Base-by-base conservation (phyloP, 2,329 filamentous ascomycete species). In the Fusarium sp. region DNA sequence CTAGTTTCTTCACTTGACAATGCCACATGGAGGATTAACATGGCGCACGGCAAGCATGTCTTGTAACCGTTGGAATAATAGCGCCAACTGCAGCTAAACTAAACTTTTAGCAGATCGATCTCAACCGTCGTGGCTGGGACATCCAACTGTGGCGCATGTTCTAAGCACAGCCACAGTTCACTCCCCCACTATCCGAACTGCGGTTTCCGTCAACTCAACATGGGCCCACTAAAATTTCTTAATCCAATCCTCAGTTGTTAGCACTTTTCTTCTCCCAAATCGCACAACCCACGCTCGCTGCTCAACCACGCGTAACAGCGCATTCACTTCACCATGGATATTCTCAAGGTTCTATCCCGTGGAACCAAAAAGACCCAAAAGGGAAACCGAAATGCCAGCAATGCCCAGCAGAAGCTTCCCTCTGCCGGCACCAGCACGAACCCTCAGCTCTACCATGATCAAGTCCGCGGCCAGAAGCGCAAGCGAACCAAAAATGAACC, bases 301-400 rank as follows among this genome's bases (percentile, higher is more conserved):
- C 47, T 45, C 50, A 49, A 38, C 38, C 44, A 61, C 53, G 45
- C 42, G 40, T 40, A 47, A 45, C 36, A 58, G 55, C 26, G 51
- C 23, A 40, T 21, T 15, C 7, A 12, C 19, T 20, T 56, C 50
- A 28, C 45, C 30, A 92, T 92, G 90, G 90, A 94, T 78, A 88
- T 93, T 54, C 82, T 93, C 74, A 92, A 89, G 73, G 81, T 94
- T 30, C 81, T 94, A 60, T 92, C 91, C 34, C 85, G 91, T 49
- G 90, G 90, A 57, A 88, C 88, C 4, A 92, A 91, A 64, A 83
- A 83, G 72, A 80, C 83, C 15, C 74, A 81, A 7, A 83, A 80
- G 57, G 71, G 74, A 19, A 63, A 77, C 39, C 71, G 69, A 24
- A 54, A 63, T 32, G 68, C 66, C 39, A 74, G 77, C 28, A 72